phyloP scores from a whole-genome alignment of 225 moss, liverwort and hornwort genomes.

The Polytrichum formosum region DNA sequence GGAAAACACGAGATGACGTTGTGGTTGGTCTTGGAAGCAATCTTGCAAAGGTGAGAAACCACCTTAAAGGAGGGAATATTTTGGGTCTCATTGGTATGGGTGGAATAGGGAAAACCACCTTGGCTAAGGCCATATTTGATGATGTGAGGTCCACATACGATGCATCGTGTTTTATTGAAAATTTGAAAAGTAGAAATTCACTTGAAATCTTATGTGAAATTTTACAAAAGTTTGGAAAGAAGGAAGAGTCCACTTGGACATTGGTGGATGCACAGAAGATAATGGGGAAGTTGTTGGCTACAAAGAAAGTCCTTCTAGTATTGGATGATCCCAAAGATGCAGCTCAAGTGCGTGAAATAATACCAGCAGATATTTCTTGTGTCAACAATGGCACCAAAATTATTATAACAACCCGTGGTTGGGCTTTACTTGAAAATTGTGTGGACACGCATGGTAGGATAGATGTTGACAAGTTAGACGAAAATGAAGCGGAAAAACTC shows the following conservation, averaged over 20 bases:
- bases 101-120: conserved; percentile 10
- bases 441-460: background rate
- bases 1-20: background rate
- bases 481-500: background rate
- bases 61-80: background rate
- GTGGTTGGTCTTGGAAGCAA: conserved; percentile 1
- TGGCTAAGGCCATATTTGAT: conserved; percentile 4
- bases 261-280: background rate
- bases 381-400: conserved; percentile 1
- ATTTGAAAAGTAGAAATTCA: background rate
- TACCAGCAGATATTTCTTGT: background rate
- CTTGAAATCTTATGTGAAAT: background rate
- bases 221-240: background rate
- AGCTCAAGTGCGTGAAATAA: background rate
- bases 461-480: background rate
- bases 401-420: background rate
- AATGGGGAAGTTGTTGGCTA: background rate
- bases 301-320: background rate
- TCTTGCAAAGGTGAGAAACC: background rate
- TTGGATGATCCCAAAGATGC: background rate
- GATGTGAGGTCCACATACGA: background rate
- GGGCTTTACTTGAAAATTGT: background rate
- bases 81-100: conserved; percentile 7
- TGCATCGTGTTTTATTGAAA: background rate
- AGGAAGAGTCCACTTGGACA: background rate